phyloP scores from a whole-genome alignment of 2,329 filamentous ascomycete species.

The Fusarium burgessii region DNA sequence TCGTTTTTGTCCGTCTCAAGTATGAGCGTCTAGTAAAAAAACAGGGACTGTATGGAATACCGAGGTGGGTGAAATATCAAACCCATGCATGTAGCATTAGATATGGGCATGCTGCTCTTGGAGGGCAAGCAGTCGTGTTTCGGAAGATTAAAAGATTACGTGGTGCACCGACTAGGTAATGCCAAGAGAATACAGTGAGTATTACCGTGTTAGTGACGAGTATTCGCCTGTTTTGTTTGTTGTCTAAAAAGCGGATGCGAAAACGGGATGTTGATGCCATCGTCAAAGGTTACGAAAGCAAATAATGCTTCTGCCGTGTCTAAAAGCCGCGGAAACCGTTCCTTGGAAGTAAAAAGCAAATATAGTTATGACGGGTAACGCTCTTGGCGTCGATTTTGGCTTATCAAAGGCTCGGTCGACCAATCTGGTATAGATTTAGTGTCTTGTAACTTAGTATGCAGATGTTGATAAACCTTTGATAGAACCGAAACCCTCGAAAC shows the following conservation, averaged over 20 bases:
- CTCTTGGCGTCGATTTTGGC: neutral
- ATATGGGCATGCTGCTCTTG: constrained; percentile 28
- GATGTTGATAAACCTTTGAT: neutral
- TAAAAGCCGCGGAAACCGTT: neutral
- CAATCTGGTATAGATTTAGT: constrained; percentile 5
- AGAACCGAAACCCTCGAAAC: neutral
- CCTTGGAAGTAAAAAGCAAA: constrained; percentile 16
- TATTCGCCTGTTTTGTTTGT: neutral
- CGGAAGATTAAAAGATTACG: constrained; percentile 46
- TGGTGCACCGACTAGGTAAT: constrained; percentile 36
- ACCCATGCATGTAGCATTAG: constrained; percentile 23
- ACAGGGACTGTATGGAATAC: constrained; percentile 36
- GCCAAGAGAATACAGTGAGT: constrained; percentile 25
- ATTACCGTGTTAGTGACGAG: neutral
- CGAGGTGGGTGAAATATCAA: constrained; percentile 19
- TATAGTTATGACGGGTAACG: neutral
- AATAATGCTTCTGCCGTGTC: neutral
- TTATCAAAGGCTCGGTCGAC: constrained; percentile 18
- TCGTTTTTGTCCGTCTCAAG: constrained; percentile 20
- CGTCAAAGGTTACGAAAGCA: neutral
- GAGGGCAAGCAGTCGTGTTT: constrained; percentile 38
- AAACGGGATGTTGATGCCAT: neutral
- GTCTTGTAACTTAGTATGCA: neutral
- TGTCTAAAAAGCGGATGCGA: neutral
- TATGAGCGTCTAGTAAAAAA: constrained; percentile 20